Conservation (phyloP, 306 rosid species). For the Rosa rugosa region DNA sequence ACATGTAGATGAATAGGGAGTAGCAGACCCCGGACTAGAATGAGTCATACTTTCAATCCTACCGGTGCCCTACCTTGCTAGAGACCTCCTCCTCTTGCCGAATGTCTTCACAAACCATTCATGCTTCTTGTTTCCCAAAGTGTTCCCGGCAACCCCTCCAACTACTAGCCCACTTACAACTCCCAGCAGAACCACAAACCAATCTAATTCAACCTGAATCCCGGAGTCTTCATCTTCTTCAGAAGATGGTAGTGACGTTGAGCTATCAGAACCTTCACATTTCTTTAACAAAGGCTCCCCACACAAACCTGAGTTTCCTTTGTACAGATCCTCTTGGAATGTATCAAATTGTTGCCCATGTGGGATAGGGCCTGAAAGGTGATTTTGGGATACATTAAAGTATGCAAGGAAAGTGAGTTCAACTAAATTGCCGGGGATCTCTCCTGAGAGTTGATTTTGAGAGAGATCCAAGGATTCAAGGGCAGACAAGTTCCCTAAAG, state of each 20-base stretch:
- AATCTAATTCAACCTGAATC: background rate
- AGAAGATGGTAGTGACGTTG: background rate
- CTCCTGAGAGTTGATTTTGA: slow-evolving; percentile 13
- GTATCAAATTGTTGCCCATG: slow-evolving; percentile 18
- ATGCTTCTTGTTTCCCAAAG: background rate
- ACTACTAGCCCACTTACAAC: background rate
- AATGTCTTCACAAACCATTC: slow-evolving; percentile 13
- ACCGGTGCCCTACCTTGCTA: background rate
- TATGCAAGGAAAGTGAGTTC: slow-evolving; percentile 5
- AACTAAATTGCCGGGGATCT: background rate
- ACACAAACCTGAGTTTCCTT: slow-evolving; percentile 19
- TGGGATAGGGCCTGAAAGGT: slow-evolving; percentile 8
- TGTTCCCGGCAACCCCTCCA: slow-evolving; percentile 12
- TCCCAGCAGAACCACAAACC: background rate
- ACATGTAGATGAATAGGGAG: background rate
- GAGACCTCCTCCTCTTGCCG: background rate
- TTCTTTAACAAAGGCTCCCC: slow-evolving; percentile 14
- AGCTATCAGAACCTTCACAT: slow-evolving; percentile 3
- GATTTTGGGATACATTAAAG: slow-evolving; percentile 6
- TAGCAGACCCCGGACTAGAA: background rate
- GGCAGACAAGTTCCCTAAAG: background rate
- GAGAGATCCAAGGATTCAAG: slow-evolving; percentile 25
- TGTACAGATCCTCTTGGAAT: slow-evolving; percentile 1
- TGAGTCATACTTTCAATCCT: background rate
- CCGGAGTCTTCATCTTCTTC: background rate